Conservation (phyloP, 2,329 filamentous ascomycete species). For the Coleophoma cylindrospora region DNA sequence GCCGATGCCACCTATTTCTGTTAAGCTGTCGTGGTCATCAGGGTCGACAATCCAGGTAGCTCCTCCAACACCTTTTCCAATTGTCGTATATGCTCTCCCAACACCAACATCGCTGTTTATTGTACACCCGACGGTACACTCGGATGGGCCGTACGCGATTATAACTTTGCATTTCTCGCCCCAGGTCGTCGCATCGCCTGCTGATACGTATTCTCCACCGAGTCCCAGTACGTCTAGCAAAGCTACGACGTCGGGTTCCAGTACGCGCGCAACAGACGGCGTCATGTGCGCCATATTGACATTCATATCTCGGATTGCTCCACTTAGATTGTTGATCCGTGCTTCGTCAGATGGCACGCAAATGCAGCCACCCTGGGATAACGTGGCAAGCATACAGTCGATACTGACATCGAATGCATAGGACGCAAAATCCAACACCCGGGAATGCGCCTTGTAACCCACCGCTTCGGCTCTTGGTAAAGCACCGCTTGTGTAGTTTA, state of each 20-base stretch:
- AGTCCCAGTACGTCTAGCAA: constrained; percentile 1
- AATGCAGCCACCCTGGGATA: constrained; percentile 30
- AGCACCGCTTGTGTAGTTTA: constrained; percentile 7
- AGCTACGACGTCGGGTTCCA: background rate
- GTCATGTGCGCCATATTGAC: constrained; percentile 14
- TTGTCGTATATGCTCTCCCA: background rate
- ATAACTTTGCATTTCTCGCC: constrained; percentile 27
- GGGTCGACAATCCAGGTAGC: constrained; percentile 9
- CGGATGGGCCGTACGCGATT: constrained; percentile 72
- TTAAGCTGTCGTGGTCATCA: constrained; percentile 2
- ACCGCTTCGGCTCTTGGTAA: constrained; percentile 7
- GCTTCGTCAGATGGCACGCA: constrained; percentile 31
- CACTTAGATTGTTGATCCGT: constrained; percentile 28
- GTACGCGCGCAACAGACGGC: background rate
- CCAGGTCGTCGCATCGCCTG: constrained; percentile 42
- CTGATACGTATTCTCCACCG: constrained; percentile 39
- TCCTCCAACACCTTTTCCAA: constrained; percentile 1
- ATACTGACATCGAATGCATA: constrained; percentile 34
- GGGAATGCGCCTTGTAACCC: constrained; percentile 3
- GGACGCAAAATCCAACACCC: constrained; percentile 12
- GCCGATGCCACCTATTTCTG: constrained; percentile 5
- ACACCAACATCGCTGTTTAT: constrained; percentile 10
- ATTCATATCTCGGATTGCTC: constrained; percentile 12
- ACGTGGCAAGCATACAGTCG: constrained; percentile 31
- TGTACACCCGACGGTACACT: constrained; percentile 44